Evolutionary conservation across 345 rosid species (phyloP), one percentile per base, ranked within the genome.

Genomic region (Erysimum cheiranthoides): DNA sequence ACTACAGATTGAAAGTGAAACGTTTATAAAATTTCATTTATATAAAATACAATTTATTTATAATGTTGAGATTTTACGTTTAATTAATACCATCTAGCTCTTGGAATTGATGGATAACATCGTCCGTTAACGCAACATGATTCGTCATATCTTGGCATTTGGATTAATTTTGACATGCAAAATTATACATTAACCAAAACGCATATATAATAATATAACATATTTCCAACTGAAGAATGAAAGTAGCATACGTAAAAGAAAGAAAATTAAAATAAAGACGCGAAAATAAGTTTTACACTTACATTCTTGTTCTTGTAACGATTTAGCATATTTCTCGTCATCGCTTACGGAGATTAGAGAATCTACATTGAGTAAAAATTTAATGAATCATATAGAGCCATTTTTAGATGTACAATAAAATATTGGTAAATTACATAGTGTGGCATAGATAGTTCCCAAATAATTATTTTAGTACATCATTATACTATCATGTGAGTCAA

Each of bases 301-400:
- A 73, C 71, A 54, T 73, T 73, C 77, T 65, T 73, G 56, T 46
- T 74, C 71, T 74, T 74, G 78, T 49, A 74, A 45, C 35, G 27
- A 10, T 34, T 35, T 54, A 14, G 78, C 72, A 35, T 56, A 65
- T 0, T 43, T 53, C 35, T 73, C 71, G 14, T 73, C 72, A 65
- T 74, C 77, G 18, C 49, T 73, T 65, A 54, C 3, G 36, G 62
- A 73, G 12, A 30, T 18, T 18, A 51, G 63, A 40, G 70, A 61
- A 31, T 25, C 76, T 62, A 40, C 62, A 51, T 11, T 17, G 31
- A 73, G n/a, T 34, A 30, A 51, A 62, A 10, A 5, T 11, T 51
- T 38, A 16, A 60, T 4, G 12, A 71, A 4, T 46, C 13, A 61
- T 36, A 3, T 36, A n/a, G 5, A 38, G 47, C 8, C 4, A 4